Conservation (phyloP, 2,329 filamentous ascomycete genomes). For the Dothideomycetes sp. region DNA sequence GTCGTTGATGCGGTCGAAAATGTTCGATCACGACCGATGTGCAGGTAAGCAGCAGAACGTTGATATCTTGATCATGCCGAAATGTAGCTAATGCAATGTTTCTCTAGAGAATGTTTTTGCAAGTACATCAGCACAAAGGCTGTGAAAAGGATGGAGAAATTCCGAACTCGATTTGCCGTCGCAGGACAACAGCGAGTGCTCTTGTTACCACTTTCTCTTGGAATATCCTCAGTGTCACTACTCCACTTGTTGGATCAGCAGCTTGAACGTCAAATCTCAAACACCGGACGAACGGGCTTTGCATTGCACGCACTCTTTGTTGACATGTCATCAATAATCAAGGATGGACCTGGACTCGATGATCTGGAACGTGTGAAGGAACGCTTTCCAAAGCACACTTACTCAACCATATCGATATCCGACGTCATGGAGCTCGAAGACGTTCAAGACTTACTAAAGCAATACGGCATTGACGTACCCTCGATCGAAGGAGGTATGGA, state of each 20-base stretch:
- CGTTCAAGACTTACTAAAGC: slow-evolving; percentile 7
- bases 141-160: slow-evolving; percentile 63
- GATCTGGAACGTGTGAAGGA: slow-evolving; percentile 32
- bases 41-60: slow-evolving; percentile 38
- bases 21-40: slow-evolving; percentile 51
- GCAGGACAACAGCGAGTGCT: slow-evolving; percentile 45
- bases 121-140: slow-evolving; percentile 71
- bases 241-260: slow-evolving; percentile 67
- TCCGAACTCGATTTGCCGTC: slow-evolving; percentile 34
- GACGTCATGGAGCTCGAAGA: slow-evolving; percentile 35
- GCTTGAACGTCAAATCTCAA: slow-evolving; percentile 54
- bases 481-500: slow-evolving; percentile 1
- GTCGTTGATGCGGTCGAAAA: slow-evolving; percentile 41
- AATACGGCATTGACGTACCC: slow-evolving; percentile 2
- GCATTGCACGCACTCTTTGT: slow-evolving; percentile 50
- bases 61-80: not conserved
- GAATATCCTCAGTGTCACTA: slow-evolving; percentile 68
- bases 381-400: slow-evolving; percentile 57
- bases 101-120: slow-evolving; percentile 60
- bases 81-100: not conserved
- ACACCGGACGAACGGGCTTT: slow-evolving; percentile 58
- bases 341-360: slow-evolving; percentile 37
- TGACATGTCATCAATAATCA: slow-evolving; percentile 27
- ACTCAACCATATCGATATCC: slow-evolving; percentile 55
- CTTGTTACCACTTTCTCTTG: slow-evolving; percentile 73